phyloP scores from a whole-genome alignment of 306 rosid species.

The Biancaea sappan region DNA sequence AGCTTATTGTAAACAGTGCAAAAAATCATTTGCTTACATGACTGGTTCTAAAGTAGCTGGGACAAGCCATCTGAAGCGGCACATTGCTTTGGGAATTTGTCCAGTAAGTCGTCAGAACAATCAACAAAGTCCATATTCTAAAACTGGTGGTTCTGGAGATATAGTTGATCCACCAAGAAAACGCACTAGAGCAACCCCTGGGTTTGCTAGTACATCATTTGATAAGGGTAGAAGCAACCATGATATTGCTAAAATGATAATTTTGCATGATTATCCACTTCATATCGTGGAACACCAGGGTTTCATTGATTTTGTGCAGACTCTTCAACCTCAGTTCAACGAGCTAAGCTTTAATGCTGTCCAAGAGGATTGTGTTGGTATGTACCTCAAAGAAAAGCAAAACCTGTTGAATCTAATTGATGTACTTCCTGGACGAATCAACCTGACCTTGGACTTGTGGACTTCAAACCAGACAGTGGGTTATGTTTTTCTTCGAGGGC shows the following conservation, averaged over 20 bases:
- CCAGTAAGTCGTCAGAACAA: slow-evolving; percentile 65
- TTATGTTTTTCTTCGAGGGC: slow-evolving; percentile 77
- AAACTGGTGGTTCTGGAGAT: slow-evolving; percentile 36
- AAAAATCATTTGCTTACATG: slow-evolving; percentile 76
- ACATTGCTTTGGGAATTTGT: slow-evolving; percentile 75
- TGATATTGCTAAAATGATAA: slow-evolving; percentile 80
- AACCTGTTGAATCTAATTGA: slow-evolving; percentile 58
- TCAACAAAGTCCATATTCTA: slow-evolving; percentile 38
- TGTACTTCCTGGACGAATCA: slow-evolving; percentile 75
- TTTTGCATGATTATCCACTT: slow-evolving; percentile 90
- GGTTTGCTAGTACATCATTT: slow-evolving; percentile 48
- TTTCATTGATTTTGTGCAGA: slow-evolving; percentile 60
- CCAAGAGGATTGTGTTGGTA: slow-evolving; percentile 59
- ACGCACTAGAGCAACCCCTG: slow-evolving; percentile 51
- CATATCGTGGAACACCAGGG: slow-evolving; percentile 79
- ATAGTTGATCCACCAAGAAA: slow-evolving; percentile 53
- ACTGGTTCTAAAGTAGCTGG: slow-evolving; percentile 78
- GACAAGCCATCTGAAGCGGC: slow-evolving; percentile 87
- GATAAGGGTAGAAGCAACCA: slow-evolving; percentile 65
- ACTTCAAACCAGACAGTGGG: slow-evolving; percentile 61
- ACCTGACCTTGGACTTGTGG: slow-evolving; percentile 82
- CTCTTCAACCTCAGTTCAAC: slow-evolving; percentile 80
- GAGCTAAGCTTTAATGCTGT: slow-evolving; percentile 46
- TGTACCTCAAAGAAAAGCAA: slow-evolving; percentile 68
- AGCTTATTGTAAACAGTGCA: slow-evolving; percentile 85